phyloP scores from a whole-genome alignment of 2,329 filamentous ascomycete genomes.

The Claviceps africana region DNA sequence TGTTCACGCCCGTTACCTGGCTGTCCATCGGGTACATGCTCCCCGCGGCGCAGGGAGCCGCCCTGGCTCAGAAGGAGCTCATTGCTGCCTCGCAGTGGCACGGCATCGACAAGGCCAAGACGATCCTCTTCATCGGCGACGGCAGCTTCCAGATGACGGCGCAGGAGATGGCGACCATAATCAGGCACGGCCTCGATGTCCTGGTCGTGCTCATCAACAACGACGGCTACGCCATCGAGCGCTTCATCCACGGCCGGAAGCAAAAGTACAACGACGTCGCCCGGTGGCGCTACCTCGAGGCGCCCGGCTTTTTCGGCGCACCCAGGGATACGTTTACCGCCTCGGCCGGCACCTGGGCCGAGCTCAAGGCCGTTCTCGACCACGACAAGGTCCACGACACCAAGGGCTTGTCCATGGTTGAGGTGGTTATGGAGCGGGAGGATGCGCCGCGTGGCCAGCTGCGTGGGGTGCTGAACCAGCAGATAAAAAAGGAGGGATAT shows the following conservation, averaged over 20 bases:
- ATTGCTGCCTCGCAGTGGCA: slow-evolving; percentile 8
- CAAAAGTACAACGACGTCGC: slow-evolving; percentile 41
- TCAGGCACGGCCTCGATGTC: slow-evolving; percentile 35
- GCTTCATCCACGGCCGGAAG: slow-evolving; percentile 39
- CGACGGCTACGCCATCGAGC: slow-evolving; percentile 44
- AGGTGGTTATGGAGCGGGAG: slow-evolving; percentile 7
- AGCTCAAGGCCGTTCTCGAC: slow-evolving; percentile 2
- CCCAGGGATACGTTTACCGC: slow-evolving; percentile 5
- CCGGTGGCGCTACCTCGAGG: slow-evolving; percentile 36
- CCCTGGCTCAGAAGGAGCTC: slow-evolving; percentile 38
- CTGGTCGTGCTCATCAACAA: slow-evolving; percentile 44
- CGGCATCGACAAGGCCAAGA: slow-evolving; percentile 16
- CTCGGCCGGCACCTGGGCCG: slow-evolving; percentile 4
- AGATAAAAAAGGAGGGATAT: slow-evolving; percentile 2
- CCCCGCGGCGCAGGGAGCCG: slow-evolving; percentile 39
- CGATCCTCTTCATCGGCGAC: slow-evolving; percentile 46
- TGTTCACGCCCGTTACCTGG: slow-evolving; percentile 41
- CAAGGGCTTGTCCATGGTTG: slow-evolving; percentile 5
- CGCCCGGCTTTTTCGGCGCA: slow-evolving; percentile 34
- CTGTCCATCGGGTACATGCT: slow-evolving; percentile 49
- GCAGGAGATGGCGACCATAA: slow-evolving; percentile 52
- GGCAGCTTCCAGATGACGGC: slow-evolving; percentile 53
- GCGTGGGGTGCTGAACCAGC: slow-evolving; percentile 3
- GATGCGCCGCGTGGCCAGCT: slow-evolving; percentile 5
- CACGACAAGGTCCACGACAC: background rate